Evolutionary conservation across 1,139 yeast species (phyloP).

Genomic region (Nakaseomyces nivariensis): DNA sequence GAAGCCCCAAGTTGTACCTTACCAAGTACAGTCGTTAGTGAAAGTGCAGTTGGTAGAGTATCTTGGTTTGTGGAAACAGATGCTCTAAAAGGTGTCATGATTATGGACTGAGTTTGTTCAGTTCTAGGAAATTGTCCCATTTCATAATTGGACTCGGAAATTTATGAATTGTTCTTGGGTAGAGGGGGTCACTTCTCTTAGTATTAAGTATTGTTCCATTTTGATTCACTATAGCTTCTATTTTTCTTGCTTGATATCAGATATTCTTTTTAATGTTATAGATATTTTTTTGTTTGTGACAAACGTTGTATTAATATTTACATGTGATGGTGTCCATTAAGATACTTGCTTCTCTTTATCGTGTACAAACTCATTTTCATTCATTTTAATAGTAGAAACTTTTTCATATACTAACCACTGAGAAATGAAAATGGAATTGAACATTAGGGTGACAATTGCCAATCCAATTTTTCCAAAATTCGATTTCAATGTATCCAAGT

Average conservation of each 20-base stretch:
- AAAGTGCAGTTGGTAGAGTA: slow-evolving; percentile 90
- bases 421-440: slow-evolving; percentile 22
- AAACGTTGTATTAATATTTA: background rate
- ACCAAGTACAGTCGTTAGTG: slow-evolving; percentile 88
- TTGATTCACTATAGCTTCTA: too few species aligned
- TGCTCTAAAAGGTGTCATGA: slow-evolving; percentile 59
- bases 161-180: background rate
- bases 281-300: background rate
- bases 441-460: slow-evolving; percentile 25
- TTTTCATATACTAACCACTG: slow-evolving; percentile 21
- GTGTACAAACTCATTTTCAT: background rate
- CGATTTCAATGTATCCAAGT: slow-evolving; percentile 12
- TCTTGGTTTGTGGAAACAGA: slow-evolving; percentile 96
- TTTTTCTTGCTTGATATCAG: background rate
- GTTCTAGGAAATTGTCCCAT: background rate
- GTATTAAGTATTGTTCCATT: too few species aligned
- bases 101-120: background rate
- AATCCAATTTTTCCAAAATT: slow-evolving; percentile 29
- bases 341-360: background rate
- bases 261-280: background rate
- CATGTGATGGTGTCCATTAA: background rate
- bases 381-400: background rate
- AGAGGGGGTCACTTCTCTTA: too few species aligned
- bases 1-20: slow-evolving; percentile 94
- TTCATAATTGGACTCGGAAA: background rate